phyloP scores from a whole-genome alignment of 768 basidiomycete genomes.

The Boletus rubescentipes region DNA sequence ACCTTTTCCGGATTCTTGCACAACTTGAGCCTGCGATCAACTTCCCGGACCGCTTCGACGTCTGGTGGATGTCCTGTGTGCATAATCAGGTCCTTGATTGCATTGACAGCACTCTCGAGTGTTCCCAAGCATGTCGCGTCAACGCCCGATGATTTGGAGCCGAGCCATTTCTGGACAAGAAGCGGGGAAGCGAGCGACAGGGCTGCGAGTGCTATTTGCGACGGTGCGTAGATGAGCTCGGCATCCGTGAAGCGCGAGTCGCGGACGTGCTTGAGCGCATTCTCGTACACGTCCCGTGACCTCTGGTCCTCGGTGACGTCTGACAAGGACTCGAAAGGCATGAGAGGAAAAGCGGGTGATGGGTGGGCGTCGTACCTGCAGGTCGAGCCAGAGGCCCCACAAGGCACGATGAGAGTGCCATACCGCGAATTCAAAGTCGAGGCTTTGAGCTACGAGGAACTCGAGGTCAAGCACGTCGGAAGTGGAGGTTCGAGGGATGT shows the following conservation, averaged over 20 bases:
- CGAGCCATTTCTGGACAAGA: constrained; percentile 61
- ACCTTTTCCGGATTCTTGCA: constrained; percentile 98
- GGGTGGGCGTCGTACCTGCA: constrained; percentile 58
- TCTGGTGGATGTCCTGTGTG: constrained; percentile 62
- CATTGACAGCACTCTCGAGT: constrained; percentile 33
- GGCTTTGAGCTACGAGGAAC: constrained; percentile 92
- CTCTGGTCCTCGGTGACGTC: constrained; percentile 47
- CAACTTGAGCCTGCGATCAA: constrained; percentile 80
- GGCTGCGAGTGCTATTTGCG: constrained; percentile 88
- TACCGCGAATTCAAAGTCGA: constrained; percentile 91
- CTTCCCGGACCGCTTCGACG: constrained; percentile 81
- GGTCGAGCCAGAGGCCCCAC: constrained; percentile 86
- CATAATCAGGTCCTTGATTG: constrained; percentile 57
- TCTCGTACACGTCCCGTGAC: constrained; percentile 58
- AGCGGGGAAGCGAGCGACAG: constrained; percentile 64
- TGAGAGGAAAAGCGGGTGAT: constrained; percentile 9
- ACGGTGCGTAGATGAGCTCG: constrained; percentile 88
- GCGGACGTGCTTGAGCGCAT: constrained; percentile 64
- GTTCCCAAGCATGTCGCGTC: constrained; percentile 17
- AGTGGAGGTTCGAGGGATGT: constrained; percentile 78
- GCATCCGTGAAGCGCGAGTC: constrained; percentile 87
- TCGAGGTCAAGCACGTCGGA: constrained; percentile 92
- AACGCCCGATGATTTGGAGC: constrained; percentile 34
- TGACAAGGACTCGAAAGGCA: constrained; percentile 51
- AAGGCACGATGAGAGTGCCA: constrained; percentile 89